These are phyloP conservation scores for Aspergillus cavernicola DNA, from an alignment of 495 filamentous ascomycete species.

Conservation along the genomic window DNA sequence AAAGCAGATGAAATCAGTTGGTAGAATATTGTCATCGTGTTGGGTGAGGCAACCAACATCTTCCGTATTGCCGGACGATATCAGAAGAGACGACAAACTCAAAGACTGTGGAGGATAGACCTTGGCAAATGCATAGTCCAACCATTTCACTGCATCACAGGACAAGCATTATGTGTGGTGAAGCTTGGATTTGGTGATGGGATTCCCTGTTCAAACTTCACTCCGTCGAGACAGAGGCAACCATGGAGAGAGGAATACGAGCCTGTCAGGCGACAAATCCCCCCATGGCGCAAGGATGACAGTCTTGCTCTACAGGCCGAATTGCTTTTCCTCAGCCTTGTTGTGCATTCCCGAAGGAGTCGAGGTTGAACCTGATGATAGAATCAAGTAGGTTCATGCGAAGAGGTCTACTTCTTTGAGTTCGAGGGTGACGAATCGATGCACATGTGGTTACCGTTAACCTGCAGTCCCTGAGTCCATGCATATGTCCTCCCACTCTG, in stretches of 20 bases:
- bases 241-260: not conserved
- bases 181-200: constrained; percentile 12
- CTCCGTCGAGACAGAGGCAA: not conserved
- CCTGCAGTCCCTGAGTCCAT: constrained; percentile 3
- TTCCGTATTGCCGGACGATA: no score
- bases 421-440: constrained; percentile 4
- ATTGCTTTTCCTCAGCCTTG: not conserved
- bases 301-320: no score
- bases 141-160: constrained; percentile 5
- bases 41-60: not conserved
- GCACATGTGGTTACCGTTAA: not conserved
- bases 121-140: constrained; percentile 14
- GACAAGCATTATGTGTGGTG: constrained; percentile 22
- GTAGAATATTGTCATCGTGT: no score
- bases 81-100: not conserved
- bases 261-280: constrained; percentile 15
- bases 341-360: not conserved
- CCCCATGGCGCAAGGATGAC: not conserved
- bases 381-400: not conserved
- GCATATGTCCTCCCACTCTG: constrained; percentile 3
- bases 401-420: not conserved
- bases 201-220: not conserved
- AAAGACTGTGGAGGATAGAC: constrained; percentile 12
- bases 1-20: no score
- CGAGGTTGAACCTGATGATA: no score